A percentile compares a stretch with the other conserved stretches of the same genome.
Evolutionary conservation across 768 basidiomycete species (phyloP).

Genomic region (Termitomyces sp.): DNA sequence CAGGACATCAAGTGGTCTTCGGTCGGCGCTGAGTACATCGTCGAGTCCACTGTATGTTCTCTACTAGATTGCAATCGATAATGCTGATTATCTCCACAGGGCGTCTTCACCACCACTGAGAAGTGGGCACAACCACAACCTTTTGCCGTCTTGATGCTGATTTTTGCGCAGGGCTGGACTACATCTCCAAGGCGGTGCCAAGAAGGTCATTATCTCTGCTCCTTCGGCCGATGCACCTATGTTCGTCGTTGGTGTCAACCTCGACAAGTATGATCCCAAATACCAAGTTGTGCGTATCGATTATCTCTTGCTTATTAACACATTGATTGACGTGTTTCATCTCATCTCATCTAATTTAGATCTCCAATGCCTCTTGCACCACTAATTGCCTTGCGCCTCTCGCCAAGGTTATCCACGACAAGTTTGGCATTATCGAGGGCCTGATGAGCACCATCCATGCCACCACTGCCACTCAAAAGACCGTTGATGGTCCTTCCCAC

Average conservation of each 20-base stretch:
- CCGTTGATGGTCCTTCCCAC: conserved; percentile 88
- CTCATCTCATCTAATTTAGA: conserved; percentile 30
- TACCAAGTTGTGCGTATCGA: conserved; percentile 67
- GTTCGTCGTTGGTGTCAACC: conserved; percentile 94
- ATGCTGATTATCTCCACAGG: conserved; percentile 31
- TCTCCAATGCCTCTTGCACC: conserved; percentile 99
- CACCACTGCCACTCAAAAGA: conserved; percentile 94
- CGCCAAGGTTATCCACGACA: conserved; percentile 97
- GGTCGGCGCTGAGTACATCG: conserved; percentile 84
- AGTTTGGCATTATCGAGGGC: conserved; percentile 92
- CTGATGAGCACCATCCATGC: conserved; percentile 99
- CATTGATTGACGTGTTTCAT: neutral
- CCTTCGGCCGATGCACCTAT: conserved; percentile 96
- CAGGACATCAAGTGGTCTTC: conserved; percentile 76
- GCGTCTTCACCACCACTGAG: conserved; percentile 96
- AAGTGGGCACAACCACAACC: conserved; percentile 41
- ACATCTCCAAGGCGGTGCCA: conserved; percentile 97
- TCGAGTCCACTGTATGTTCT: conserved; percentile 84
- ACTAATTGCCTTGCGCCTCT: conserved; percentile 99
- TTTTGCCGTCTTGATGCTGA: conserved; percentile 10
- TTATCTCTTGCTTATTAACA: neutral
- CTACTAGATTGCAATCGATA: neutral
- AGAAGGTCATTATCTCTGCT: conserved; percentile 99
- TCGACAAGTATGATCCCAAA: conserved; percentile 84
- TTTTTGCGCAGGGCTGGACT: conserved; percentile 57